Base-by-base conservation (phyloP, 129 eudicot species). In the Flaveria ramosissima region DNA sequence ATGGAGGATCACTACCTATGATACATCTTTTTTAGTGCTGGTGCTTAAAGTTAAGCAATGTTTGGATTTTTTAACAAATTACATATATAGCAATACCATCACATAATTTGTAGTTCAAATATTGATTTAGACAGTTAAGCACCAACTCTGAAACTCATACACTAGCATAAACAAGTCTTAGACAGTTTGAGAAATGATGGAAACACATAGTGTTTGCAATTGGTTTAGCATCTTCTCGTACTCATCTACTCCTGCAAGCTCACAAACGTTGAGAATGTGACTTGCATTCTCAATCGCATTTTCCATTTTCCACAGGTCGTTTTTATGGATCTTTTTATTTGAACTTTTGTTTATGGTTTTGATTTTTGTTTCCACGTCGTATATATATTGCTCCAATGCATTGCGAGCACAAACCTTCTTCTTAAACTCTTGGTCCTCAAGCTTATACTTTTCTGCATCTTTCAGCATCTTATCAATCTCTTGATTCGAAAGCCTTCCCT, bases 401-500 rank as follows among this genome's bases (percentile, higher is more conserved):
- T 74, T 74, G 12, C 78, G 70, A 57, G 78, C 71, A 24, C 42
- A 23, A 57, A 74, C 59, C 26, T 45, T 74, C 26, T 51, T 52
- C 50, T 71, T 71, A n/a, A 16, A 52, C 48, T 52, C 65, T 71
- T 51, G 76, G 24, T 74, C 78, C 4, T 43, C 14, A 24, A 74
- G 26, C 21, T 16, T 60, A 26, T 60, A 74, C 69, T 9, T 60
- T 59, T 61, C 71, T 1, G 61, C 77, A 24, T 59, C 77, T 36
- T 70, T 62, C 39, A 78, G 27, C 77, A 70, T 78, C 63, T 30
- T 70, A 14, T 59, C 36, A 13, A 70, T 70, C 26, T 70, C 82
- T 26, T 59, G 71, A 7, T 78, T 70, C 15, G 77, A 78, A 62
- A 78, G 63, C 43, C 82, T 57, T 46, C 77, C 76, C 59, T 59